Conservation (phyloP, 805 yeast species). For the Saccharomycopsis capsularis region DNA sequence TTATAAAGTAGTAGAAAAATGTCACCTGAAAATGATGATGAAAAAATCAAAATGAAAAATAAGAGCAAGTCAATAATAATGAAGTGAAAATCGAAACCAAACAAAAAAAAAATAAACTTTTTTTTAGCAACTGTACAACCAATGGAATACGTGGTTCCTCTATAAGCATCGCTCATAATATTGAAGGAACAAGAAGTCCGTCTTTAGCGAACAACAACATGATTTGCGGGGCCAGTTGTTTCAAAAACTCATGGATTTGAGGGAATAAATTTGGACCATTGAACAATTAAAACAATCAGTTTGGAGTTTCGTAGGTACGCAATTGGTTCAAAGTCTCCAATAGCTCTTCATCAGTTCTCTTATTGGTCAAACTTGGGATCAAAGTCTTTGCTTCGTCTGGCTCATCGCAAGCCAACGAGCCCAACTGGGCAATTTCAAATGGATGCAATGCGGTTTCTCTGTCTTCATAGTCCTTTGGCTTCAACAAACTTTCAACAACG, state of each 20-base stretch:
- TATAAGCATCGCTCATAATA: too few species aligned
- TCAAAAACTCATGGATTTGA: not conserved
- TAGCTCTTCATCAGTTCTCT: conserved; percentile 79
- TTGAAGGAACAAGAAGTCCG: too few species aligned
- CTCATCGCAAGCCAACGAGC: conserved; percentile 89
- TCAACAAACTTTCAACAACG: conserved; percentile 84
- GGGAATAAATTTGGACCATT: not conserved
- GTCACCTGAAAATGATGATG: too few species aligned
- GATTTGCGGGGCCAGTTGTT: too few species aligned
- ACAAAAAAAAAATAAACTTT: too few species aligned
- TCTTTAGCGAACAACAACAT: too few species aligned
- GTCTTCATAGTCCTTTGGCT: conserved; percentile 61
- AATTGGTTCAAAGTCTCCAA: conserved; percentile 84
- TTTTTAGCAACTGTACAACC: too few species aligned
- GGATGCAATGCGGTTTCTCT: conserved; percentile 56
- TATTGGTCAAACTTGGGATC: conserved; percentile 77
- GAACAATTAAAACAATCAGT: not conserved
- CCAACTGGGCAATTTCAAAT: conserved; percentile 85
- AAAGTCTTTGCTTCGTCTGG: conserved; percentile 95
- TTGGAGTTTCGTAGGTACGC: conserved; percentile 46
- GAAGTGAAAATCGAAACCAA: too few species aligned
- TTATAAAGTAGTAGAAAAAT: too few species aligned
- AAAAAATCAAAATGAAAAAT: too few species aligned
- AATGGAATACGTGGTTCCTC: too few species aligned
- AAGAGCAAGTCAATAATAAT: too few species aligned